Evolutionary conservation across 805 yeast genomes (phyloP).

Genomic region (Cyberlindnera meyerae): DNA sequence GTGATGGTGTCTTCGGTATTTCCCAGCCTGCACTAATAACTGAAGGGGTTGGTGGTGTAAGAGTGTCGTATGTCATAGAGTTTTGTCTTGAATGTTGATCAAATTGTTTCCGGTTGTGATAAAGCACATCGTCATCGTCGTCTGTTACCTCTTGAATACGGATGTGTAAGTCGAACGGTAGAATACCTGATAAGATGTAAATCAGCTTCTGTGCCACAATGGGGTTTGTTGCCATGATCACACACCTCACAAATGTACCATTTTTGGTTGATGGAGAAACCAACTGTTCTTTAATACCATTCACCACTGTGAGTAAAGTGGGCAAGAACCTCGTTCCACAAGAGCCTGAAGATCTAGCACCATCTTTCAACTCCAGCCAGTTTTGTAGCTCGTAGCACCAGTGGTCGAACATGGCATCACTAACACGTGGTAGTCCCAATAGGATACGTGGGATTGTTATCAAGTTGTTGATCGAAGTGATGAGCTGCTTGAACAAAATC

Average conservation of each 20-base stretch:
- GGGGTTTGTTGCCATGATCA: slow-evolving; percentile 55
- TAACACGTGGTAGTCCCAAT: slow-evolving; percentile 27
- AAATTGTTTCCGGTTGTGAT: too few relatives aligned
- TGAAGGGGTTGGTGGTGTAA: slow-evolving; percentile 23
- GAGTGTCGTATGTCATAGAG: background rate
- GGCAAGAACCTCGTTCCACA: slow-evolving; percentile 22
- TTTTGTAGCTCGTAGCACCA: slow-evolving; percentile 37
- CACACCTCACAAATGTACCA: slow-evolving; percentile 41
- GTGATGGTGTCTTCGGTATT: slow-evolving; percentile 31
- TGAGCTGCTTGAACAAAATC: slow-evolving; percentile 26
- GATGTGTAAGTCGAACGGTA: slow-evolving; percentile 33
- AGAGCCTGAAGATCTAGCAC: slow-evolving; percentile 25
- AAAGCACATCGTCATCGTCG: background rate
- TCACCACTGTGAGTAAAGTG: slow-evolving; percentile 19
- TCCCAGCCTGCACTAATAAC: slow-evolving; percentile 35
- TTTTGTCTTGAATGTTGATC: background rate
- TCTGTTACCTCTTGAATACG: slow-evolving; percentile 10
- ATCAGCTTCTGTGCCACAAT: slow-evolving; percentile 55
- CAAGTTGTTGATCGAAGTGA: slow-evolving; percentile 28
- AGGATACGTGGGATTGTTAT: slow-evolving; percentile 33
- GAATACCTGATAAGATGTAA: slow-evolving; percentile 46
- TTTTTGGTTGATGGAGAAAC: slow-evolving; percentile 5
- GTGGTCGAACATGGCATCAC: slow-evolving; percentile 26
- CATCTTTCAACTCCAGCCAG: slow-evolving; percentile 41
- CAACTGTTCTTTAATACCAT: slow-evolving; percentile 12